Evolutionary conservation across 192 early-diverging fungal species (phyloP), one percentile per base, ranked within the genome.

Genomic region (Rhizophagus prolifer): DNA sequence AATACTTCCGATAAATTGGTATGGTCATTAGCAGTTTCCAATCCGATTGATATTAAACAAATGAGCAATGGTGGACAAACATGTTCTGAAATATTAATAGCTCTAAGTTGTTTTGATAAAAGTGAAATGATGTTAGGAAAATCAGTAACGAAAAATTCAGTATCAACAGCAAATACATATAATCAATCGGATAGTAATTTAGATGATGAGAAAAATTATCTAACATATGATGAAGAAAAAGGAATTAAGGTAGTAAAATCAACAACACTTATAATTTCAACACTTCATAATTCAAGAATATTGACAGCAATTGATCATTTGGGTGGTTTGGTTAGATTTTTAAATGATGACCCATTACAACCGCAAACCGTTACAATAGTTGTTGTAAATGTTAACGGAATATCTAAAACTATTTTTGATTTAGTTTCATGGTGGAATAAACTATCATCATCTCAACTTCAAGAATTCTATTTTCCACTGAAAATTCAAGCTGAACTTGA

Each of bases 21-120:
- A 16, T 70, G 68, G 68, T 70, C 68, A 8, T 47, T 70, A 13
- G 41, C 68, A 12, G 47, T 70, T 26, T 44, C 68, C 2, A 70
- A 70, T 70, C 31, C 68, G 14, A 70, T 70, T 26, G 12, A 47
- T 34, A 36, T 23, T 44, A 38, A 0, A 38, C 12, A 65, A 28
- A 26, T 19, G 5, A 31, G 28, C 4, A 23, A 12, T 36, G 1
- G 3, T 10, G 64, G 6, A 9, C 44, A 44, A 47, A 12, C 2
- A 5, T 16, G 25, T 23, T 4, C 8, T 25, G 68, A 70, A 25
- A 46, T 10, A 23, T 70, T 70, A 70, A 47, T 70, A 23, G 68
- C 38, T 2, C 12, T 70, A 25, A 46, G 38, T 46, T 70, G 68
- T 47, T 70, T 70, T 12, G 41, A 70, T 50, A 26, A 28, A 70